A percentile compares a stretch with the other conserved stretches of the same genome.
phyloP scores from a whole-genome alignment of 1,284 basidiomycete species.

The Jaminaea rosea region DNA sequence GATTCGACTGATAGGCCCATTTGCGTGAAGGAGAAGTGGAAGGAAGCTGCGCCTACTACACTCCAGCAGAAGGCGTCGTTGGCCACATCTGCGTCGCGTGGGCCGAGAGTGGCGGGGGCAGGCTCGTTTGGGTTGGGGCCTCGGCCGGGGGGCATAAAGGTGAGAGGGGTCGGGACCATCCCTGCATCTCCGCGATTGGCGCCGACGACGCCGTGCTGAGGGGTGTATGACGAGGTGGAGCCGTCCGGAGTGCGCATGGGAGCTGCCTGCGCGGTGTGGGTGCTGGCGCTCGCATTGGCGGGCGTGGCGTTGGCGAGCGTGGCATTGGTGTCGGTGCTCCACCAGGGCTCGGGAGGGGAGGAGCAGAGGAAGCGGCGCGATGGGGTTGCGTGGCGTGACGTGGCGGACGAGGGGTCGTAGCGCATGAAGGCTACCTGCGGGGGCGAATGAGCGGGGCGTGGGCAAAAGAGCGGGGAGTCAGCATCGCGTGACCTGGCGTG shows the following conservation, averaged over 20 bases:
- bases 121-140: not conserved
- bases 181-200: too few relatives aligned
- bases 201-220: too few relatives aligned
- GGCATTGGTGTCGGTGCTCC: too few relatives aligned
- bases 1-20: not conserved
- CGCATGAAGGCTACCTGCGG: slow-evolving; percentile 1
- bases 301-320: too few relatives aligned
- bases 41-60: not conserved
- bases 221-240: too few relatives aligned
- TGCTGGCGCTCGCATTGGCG: too few relatives aligned
- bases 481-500: too few relatives aligned
- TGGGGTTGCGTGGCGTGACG: not conserved
- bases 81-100: not conserved
- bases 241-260: too few relatives aligned
- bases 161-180: not conserved
- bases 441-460: too few relatives aligned
- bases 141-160: not conserved
- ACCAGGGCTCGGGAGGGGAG: not conserved
- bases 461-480: too few relatives aligned
- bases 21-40: not conserved
- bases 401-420: not conserved
- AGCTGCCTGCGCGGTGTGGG: too few relatives aligned
- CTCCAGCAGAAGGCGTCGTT: slow-evolving; percentile 2
- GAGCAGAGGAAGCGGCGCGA: not conserved
- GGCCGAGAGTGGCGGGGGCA: not conserved